These are phyloP conservation scores for Cyphellophora europaea DNA, from an alignment of 2,329 filamentous ascomycete genomes.

Conservation along the genomic window DNA sequence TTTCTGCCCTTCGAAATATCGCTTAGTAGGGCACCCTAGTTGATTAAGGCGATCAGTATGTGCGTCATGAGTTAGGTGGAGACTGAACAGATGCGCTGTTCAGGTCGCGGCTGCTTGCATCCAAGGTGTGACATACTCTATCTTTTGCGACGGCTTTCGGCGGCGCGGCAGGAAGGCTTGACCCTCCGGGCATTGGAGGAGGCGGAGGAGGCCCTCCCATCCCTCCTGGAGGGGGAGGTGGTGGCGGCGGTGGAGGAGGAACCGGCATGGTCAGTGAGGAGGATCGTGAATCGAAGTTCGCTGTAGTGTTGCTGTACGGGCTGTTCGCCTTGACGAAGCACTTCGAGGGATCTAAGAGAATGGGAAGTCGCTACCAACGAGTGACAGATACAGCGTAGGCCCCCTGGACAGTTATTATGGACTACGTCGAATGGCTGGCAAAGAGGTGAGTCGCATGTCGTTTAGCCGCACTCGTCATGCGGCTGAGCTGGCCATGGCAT, in stretches of 20 bases:
- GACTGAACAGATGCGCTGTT: background rate
- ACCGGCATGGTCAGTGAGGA: constrained; percentile 10
- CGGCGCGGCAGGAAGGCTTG: constrained; percentile 47
- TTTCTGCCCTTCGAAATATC: constrained; percentile 76
- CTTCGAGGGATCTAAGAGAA: too few relatives aligned
- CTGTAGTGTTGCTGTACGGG: constrained; percentile 1
- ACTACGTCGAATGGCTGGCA: too few relatives aligned
- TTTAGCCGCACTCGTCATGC: too few relatives aligned
- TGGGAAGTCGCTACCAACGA: too few relatives aligned
- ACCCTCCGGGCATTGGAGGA: constrained; percentile 54
- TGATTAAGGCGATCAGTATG: too few relatives aligned
- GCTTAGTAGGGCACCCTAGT: constrained; percentile 70
- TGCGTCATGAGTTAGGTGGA: constrained; percentile 2
- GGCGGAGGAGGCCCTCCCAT: constrained; percentile 52
- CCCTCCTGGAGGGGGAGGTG: constrained; percentile 31
- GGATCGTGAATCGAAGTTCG: constrained; percentile 2
- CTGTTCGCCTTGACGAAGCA: too few relatives aligned
- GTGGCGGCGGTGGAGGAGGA: constrained; percentile 2
- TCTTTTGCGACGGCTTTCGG: constrained; percentile 45
- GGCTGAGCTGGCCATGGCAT: too few relatives aligned
- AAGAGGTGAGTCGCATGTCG: too few relatives aligned
- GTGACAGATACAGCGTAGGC: too few relatives aligned
- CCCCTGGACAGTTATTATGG: too few relatives aligned
- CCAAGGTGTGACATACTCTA: constrained; percentile 48
- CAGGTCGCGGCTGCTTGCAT: background rate